Conservation (phyloP, 352 stramenopile genomes). For the Thalassiosira oceanica region DNA sequence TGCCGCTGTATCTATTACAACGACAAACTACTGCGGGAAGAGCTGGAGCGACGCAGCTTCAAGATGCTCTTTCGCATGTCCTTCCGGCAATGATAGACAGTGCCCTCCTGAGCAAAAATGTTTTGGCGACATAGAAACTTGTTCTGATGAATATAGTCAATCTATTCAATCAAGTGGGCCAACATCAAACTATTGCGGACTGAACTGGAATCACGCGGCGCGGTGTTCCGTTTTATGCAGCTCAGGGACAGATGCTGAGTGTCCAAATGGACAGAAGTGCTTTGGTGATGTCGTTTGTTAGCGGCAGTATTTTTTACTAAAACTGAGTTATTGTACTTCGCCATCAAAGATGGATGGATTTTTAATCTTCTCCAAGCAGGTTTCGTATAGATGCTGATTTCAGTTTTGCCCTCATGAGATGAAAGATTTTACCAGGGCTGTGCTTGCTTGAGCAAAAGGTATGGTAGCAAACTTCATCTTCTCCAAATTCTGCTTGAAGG, state of each 20-base stretch:
- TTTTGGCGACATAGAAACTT: conserved; percentile 20
- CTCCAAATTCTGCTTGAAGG: no score
- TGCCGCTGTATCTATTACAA: conserved; percentile 4
- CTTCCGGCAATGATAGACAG: conserved; percentile 18
- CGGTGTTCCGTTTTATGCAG: conserved; percentile 24
- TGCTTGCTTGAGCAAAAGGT: no score
- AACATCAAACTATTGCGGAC: conserved; percentile 20
- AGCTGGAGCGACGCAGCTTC: conserved; percentile 14
- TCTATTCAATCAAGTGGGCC: not conserved
- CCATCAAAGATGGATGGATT: no score
- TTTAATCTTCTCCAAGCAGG: no score
- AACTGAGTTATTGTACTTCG: no score
- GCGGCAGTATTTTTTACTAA: no score
- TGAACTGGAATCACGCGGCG: conserved; percentile 16
- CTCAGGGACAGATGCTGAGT: conserved; percentile 30
- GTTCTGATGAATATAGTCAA: conserved; percentile 8
- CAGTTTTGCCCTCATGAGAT: no score
- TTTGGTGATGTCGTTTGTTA: conserved; percentile 27
- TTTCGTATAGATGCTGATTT: no score
- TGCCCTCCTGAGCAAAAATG: conserved; percentile 16
- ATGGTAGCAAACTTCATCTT: no score
- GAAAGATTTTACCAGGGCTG: no score
- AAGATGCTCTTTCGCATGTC: conserved; percentile 12
- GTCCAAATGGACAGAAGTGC: conserved; percentile 19
- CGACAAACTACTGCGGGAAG: conserved; percentile 25